A percentile compares a stretch with the other conserved stretches of the same genome.
These are phyloP conservation scores for Eustoma russellianum DNA, from an alignment of 257 asterid genomes.

Conservation along the genomic window DNA sequence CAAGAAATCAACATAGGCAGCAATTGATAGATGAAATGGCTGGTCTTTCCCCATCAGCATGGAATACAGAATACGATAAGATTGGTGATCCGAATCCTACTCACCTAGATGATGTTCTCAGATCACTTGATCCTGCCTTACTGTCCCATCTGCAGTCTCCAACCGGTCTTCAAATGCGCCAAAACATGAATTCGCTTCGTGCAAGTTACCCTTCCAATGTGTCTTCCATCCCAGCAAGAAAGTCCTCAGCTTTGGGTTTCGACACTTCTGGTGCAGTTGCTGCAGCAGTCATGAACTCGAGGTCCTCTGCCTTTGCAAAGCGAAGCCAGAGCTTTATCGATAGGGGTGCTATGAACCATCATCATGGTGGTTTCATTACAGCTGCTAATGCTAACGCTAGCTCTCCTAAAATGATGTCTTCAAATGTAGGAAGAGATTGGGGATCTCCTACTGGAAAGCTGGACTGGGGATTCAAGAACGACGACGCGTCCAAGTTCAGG, in stretches of 20 bases:
- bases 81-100: slow-evolving; percentile 52
- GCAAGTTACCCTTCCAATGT: slow-evolving; percentile 43
- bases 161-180: slow-evolving; percentile 48
- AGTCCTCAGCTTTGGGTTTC: slow-evolving; percentile 48
- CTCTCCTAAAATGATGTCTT: slow-evolving; percentile 26
- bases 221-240: slow-evolving; percentile 36
- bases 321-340: slow-evolving; percentile 92
- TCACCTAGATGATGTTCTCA: slow-evolving; percentile 63
- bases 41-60: slow-evolving; percentile 41
- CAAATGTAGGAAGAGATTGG: slow-evolving; percentile 60
- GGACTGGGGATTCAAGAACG: slow-evolving; percentile 87
- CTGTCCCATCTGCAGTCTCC: slow-evolving; percentile 53
- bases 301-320: slow-evolving; percentile 61
- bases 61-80: slow-evolving; percentile 34
- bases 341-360: slow-evolving; percentile 31
- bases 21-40: slow-evolving; percentile 61
- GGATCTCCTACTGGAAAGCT: slow-evolving; percentile 72
- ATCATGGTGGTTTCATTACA: slow-evolving; percentile 13
- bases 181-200: slow-evolving; percentile 52
- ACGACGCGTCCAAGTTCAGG: slow-evolving; percentile 50
- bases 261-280: slow-evolving; percentile 88
- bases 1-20: slow-evolving; percentile 52
- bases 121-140: slow-evolving; percentile 54
- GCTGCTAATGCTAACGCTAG: slow-evolving; percentile 3
- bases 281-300: slow-evolving; percentile 76